phyloP scores from a whole-genome alignment of 805 yeast species.

The Dipodascopsis uninucleata region DNA sequence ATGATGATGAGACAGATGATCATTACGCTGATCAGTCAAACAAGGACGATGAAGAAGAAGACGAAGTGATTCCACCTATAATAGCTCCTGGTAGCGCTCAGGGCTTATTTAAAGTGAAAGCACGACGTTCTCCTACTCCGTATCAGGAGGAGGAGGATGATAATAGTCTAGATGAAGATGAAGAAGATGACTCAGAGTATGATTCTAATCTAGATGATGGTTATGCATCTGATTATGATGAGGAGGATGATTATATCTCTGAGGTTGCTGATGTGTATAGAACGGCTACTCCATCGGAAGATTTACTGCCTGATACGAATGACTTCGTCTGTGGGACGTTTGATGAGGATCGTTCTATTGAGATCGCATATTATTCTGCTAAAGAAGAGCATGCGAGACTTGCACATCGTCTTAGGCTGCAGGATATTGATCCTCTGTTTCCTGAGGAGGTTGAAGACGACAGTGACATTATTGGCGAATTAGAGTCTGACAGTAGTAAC shows the following conservation, averaged over 20 bases:
- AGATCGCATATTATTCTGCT: conserved; percentile 28
- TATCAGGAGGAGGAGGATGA: conserved; percentile 15
- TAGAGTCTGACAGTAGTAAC: conserved; percentile 1
- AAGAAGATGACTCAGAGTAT: conserved; percentile 7
- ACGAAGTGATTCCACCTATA: not conserved
- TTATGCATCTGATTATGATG: conserved; percentile 24
- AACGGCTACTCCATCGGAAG: conserved; percentile 28
- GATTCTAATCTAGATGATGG: conserved; percentile 19
- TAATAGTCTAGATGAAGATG: conserved; percentile 15
- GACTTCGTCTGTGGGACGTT: conserved; percentile 32
- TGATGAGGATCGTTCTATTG: conserved; percentile 31
- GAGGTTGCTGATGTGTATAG: conserved; percentile 10
- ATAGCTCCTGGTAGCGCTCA: not conserved
- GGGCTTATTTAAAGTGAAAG: not conserved
- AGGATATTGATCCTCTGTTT: conserved; percentile 32
- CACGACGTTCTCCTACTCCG: too few relatives aligned
- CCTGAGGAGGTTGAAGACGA: conserved; percentile 28
- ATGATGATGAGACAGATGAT: conserved; percentile 4
- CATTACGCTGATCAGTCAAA: not conserved
- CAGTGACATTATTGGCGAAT: conserved; percentile 5
- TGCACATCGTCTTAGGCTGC: conserved; percentile 24
- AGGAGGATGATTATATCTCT: conserved; percentile 7
- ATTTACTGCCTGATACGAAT: conserved; percentile 30
- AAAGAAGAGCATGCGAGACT: conserved; percentile 17
- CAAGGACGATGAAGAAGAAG: conserved; percentile 5